Evolutionary conservation across 2,329 filamentous ascomycete genomes (phyloP), one percentile per base, ranked within the genome.

Genomic region (Aquanectria penicillioides): DNA sequence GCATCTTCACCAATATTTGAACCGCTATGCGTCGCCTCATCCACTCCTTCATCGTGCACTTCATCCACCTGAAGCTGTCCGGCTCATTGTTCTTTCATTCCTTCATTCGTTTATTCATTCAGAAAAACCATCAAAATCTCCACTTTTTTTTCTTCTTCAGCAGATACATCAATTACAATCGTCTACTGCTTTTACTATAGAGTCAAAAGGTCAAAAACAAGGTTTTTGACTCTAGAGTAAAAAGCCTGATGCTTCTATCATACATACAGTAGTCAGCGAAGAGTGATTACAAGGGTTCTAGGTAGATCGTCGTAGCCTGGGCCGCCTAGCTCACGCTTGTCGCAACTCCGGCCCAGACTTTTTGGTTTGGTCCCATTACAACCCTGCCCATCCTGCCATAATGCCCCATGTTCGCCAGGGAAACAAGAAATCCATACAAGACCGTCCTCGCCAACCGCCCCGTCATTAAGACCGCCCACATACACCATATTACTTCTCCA

Each of bases 231-330:
- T 17, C 50, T 23, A 47, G 53, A 61, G 59, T 26, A 60, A 63
- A 51, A 59, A 36, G 28, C 46, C 20, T 37, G 44, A 59, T 57
- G 48, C 55, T 65, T 67, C 63, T 70, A 70, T 70, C 68, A 69
- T 70, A 70, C 68, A 67, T 64, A 26, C 29, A 53, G 49, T 53
- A 69, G 52, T 53, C 60, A 61, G 61, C 68, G 65, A 70, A 69
- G 52, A 65, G 65, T 68, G 65, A 70, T 70, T 70, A 70, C 64
- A 70, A 70, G 68, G 66, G 68, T 70, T 62, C 64, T 70, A 70
- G 62, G 66, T 69, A 69, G 63, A 68, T 70, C 60, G 60, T 70
- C 68, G 59, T 70, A 64, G 65, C 65, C 68, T 61, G 57, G 63
- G 61, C 59, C 25, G 59, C 57, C 56, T 47, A 57, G 49, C 57